A percentile compares a stretch with the other conserved stretches of the same genome.
Conservation (phyloP, 495 filamentous ascomycete genomes). For the Lichina pygmaea region DNA sequence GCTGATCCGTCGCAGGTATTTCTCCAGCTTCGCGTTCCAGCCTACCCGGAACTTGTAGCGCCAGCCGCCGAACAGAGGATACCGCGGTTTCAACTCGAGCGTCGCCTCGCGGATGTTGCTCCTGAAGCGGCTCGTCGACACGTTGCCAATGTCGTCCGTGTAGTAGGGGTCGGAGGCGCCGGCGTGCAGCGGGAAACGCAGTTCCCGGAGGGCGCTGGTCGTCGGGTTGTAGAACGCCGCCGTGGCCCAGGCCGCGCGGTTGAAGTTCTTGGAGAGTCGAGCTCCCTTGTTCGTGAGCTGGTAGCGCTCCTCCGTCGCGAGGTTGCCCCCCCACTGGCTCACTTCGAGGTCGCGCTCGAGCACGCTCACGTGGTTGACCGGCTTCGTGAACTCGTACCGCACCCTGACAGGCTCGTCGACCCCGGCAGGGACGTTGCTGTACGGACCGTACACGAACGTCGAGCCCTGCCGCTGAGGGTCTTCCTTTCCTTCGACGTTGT, state of each 20-base stretch:
- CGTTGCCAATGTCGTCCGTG: constrained; percentile 89
- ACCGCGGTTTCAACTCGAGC: constrained; percentile 76
- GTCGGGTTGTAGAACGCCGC: constrained; percentile 48
- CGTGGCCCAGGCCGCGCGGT: constrained; percentile 58
- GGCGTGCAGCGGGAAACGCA: constrained; percentile 49
- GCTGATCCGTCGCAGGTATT: constrained; percentile 34
- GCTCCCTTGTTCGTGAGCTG: constrained; percentile 69
- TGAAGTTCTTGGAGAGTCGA: constrained; percentile 59
- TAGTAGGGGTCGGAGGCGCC: constrained; percentile 75
- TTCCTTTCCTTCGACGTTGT: constrained; percentile 24
- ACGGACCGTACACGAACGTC: constrained; percentile 82
- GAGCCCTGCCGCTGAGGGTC: constrained; percentile 65
- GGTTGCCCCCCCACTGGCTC: constrained; percentile 91
- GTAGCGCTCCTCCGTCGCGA: constrained; percentile 85
- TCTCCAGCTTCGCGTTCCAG: constrained; percentile 65
- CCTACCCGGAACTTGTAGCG: constrained; percentile 89
- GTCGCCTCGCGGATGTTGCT: constrained; percentile 48
- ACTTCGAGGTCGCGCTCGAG: constrained; percentile 83
- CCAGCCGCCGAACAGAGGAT: constrained; percentile 88
- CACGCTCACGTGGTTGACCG: constrained; percentile 43
- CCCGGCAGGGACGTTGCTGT: constrained; percentile 46
- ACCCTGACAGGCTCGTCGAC: constrained; percentile 36
- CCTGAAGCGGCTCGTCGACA: constrained; percentile 77
- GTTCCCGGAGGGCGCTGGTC: constrained; percentile 51
- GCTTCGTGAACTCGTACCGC: constrained; percentile 89